Evolutionary conservation across 306 rosid species (phyloP), one percentile per base, ranked within the genome.

Genomic region (Crotalaria pallida): DNA sequence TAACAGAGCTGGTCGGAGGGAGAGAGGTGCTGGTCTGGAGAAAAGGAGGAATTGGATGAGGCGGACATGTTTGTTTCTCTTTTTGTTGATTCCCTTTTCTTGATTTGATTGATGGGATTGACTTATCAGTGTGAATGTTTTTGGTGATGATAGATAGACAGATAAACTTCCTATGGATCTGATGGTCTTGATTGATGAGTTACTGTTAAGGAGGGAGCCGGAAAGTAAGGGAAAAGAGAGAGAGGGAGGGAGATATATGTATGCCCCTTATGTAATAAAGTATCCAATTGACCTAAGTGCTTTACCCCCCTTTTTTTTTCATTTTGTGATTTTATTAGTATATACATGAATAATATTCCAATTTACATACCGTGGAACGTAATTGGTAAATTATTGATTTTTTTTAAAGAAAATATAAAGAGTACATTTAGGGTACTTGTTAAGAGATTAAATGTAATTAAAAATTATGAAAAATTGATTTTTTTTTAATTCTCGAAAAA

Each of bases 1-100:
- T 94, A 94, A 24, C 99, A 94, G 64, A 94, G 96, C 76, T 91
- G 96, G 83, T 94, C 99, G 80, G 96, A 84, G 73, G 96, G 82
- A 67, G 94, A 83, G 84, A 86, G 85, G 74, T 80, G 87, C 48
- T 88, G 90, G 80, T 91, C 88, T 85, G 88, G 88, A 76, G 96
- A 84, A 74, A 84, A 84, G 80, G 86, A 79, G 73, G 80, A 62
- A 68, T 87, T 38, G 55, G 96, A 81, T 22, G 95, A 82, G 58
- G 91, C 76, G 64, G 98, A 92, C 91, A 87, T 87, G 57, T 71
- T 81, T 38, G 11, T 67, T 77, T 61, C 57, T 79, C 67, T 69
- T 69, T 74, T 69, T 69, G 76, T 11, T 67, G 71, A 79, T 79
- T 79, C 67, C 19, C 51, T 36, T 50, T 33, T 76, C 27, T 58